Evolutionary conservation across 805 yeast genomes (phyloP).

Genomic region (Saturnispora mendoncae): DNA sequence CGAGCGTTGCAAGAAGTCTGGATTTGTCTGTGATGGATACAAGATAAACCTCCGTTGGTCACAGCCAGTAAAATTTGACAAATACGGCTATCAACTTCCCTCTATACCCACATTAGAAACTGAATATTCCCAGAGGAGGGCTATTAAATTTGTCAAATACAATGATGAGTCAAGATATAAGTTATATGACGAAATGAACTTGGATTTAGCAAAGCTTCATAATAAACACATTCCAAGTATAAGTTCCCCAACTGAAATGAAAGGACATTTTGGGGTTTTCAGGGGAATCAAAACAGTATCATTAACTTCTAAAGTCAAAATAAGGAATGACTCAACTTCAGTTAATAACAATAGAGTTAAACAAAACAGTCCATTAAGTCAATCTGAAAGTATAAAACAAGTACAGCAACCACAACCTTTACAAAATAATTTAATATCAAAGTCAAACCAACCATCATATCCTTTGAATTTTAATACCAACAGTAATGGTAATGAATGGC

Average conservation of each 20-base stretch:
- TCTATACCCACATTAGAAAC: conserved; percentile 28
- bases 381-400: neutral
- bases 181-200: conserved; percentile 78
- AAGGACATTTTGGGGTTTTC: conserved; percentile 84
- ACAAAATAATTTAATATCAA: neutral
- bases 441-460: neutral
- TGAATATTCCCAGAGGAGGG: conserved; percentile 58
- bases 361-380: too few relatives aligned
- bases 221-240: conserved; percentile 33
- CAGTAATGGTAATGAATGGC: conserved; percentile 49
- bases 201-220: conserved; percentile 50
- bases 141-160: conserved; percentile 67
- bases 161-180: conserved; percentile 48
- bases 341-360: neutral
- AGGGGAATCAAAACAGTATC: conserved; percentile 29
- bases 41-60: conserved; percentile 76
- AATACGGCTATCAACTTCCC: conserved; percentile 34
- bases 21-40: conserved; percentile 71
- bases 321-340: conserved; percentile 6
- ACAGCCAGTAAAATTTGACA: conserved; percentile 44
- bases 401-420: neutral
- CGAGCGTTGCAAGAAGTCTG: conserved; percentile 57
- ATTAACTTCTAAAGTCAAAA: conserved; percentile 15
- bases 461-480: neutral
- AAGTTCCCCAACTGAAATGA: conserved; percentile 24